phyloP scores from a whole-genome alignment of 1,284 basidiomycete species.

The Rhodofomes roseus region DNA sequence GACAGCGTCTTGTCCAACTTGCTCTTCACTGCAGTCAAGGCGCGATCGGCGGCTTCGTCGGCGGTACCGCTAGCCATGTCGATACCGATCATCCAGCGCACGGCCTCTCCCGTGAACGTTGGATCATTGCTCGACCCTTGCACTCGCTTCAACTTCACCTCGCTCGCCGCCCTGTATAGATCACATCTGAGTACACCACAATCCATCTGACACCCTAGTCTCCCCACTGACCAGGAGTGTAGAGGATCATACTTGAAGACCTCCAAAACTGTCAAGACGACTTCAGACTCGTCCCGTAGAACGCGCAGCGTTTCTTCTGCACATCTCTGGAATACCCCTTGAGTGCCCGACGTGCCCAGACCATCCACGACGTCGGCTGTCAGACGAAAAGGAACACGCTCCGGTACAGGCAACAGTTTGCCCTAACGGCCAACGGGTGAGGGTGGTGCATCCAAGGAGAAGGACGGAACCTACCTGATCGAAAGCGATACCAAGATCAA shows the following conservation, averaged over 20 bases:
- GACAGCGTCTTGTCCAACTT: constrained; percentile 86
- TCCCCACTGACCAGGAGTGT: constrained; percentile 72
- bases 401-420: constrained; percentile 77
- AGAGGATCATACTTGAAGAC: constrained; percentile 97
- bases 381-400: constrained; percentile 92
- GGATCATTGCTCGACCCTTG: constrained; percentile 37
- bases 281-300: constrained; percentile 77
- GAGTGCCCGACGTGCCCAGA: constrained; percentile 85
- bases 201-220: not conserved
- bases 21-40: constrained; percentile 70
- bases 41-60: constrained; percentile 88
- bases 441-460: not conserved
- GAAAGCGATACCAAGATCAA: constrained; percentile 96
- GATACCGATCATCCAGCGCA: constrained; percentile 43
- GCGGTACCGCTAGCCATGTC: constrained; percentile 64
- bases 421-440: constrained; percentile 49
- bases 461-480: constrained; percentile 67
- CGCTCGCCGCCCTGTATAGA: constrained; percentile 64
- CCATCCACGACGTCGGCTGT: constrained; percentile 94
- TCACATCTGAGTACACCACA: not conserved
- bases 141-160: constrained; percentile 61
- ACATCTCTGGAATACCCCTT: constrained; percentile 94
- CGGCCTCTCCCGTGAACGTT: constrained; percentile 21
- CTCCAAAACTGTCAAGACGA: constrained; percentile 93
- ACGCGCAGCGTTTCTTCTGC: constrained; percentile 94